These are phyloP conservation scores for Schizosaccharomyces octosporus DNA, from an alignment of 805 yeast species.

Conservation along the genomic window DNA sequence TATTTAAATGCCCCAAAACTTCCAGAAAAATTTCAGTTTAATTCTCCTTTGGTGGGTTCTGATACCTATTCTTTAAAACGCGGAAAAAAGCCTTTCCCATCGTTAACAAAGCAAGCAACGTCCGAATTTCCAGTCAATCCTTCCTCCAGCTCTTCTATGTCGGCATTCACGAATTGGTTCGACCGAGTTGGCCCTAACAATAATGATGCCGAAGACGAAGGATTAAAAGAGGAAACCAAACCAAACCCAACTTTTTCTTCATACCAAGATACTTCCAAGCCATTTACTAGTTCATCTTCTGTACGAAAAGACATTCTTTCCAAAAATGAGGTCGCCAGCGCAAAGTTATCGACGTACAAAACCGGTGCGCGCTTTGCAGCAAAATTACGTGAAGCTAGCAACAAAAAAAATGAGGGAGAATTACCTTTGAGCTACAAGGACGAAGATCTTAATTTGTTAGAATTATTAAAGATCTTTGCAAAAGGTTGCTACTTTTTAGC, in stretches of 20 bases:
- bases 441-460: constrained; percentile 2
- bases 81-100: neutral
- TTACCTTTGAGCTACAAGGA: neutral
- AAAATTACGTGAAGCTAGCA: constrained; percentile 5
- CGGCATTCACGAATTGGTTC: neutral
- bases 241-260: no score
- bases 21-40: neutral
- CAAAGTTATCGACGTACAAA: neutral
- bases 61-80: neutral
- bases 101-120: neutral
- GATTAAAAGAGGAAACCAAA: no score
- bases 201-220: no score
- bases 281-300: no score
- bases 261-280: no score
- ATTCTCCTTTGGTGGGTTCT: neutral
- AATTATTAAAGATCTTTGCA: constrained; percentile 8
- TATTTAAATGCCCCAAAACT: neutral
- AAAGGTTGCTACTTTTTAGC: constrained; percentile 6
- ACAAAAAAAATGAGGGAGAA: neutral
- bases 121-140: neutral
- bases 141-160: constrained; percentile 3
- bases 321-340: no score
- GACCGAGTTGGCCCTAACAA: neutral
- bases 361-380: neutral
- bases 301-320: no score